Evolutionary conservation across 495 filamentous ascomycete species (phyloP), one percentile per base, ranked within the genome.

Genomic region (Echria macrotheca): DNA sequence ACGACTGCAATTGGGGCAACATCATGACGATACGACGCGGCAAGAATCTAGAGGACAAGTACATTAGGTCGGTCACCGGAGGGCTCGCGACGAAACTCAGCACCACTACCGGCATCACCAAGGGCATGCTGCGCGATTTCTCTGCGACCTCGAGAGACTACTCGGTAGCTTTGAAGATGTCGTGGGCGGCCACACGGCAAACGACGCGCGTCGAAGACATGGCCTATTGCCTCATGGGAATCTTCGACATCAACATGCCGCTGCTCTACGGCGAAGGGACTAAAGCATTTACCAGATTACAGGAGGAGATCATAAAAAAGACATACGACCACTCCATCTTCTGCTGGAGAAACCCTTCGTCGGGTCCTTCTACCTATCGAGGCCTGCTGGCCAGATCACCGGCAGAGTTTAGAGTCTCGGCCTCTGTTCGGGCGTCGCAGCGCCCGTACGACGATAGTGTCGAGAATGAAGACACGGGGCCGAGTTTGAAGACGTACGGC

Each of bases 171-270:
- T n/a, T 7, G n/a, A 37, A 37, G n/a, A 46, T 57, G 40, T 47
- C 28, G 2, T 57, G 55, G 55, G 50, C 41, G 2, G 17, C 39
- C 1, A 3, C 4, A 11, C 17, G 55, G 17, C 11, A 32, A 10
- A 54, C 55, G 4, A 50, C 55, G 55, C n/a, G n/a, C n/a, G n/a
- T n/a, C n/a, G n/a, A n/a, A n/a, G n/a, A n/a, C n/a, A n/a, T n/a
- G n/a, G n/a, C 47, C 12, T 58, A 58, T 31, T 58, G 26, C 7
- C 47, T 58, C 1, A 21, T 58, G 32, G 55, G 55, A 0, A 33
- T 58, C 11, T 58, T 50, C 31, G 28, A 48, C 14, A 44, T 58
- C 35, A 50, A 54, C 31, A n/a, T n/a, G n/a, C n/a, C n/a, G n/a
- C n/a, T n/a, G n/a, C n/a, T n/a, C n/a, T n/a, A n/a, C n/a, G n/a